Base-by-base conservation (phyloP, 495 filamentous ascomycete genomes). In the Aspergillus coremiiformis region DNA sequence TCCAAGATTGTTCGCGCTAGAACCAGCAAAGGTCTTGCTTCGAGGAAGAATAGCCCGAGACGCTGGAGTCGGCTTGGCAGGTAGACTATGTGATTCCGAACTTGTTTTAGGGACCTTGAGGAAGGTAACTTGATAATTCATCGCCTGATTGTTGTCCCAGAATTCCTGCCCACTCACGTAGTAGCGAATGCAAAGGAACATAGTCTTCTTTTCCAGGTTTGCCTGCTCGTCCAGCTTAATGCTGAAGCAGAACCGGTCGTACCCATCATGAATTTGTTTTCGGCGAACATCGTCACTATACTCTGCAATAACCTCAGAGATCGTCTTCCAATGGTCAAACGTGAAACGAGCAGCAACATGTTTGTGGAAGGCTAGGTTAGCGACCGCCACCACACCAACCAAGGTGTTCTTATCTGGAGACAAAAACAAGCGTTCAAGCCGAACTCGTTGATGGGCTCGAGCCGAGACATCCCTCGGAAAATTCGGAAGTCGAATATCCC, bases 301-400 rank as follows among this genome's bases (percentile, higher is more conserved):
- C 60, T 96, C 90, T 8, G 90, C 94, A 35, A 79, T 76, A 3
- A 98, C 86, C 64, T 98, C 93, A 1, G 93, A 98, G 3, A 90
- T 91, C 0, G 93, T 98, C 72, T 92, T 94, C 93, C 93, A 98
- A 64, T 91, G 90, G 67, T 98, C 93, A 49, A 97, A 80, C 0
- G 94, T 97, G 64, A 98, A 98, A 23, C 93, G 82, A 65, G 89
- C 90, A 19, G 85, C 81, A 33, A 98, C 91, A 9, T 72, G 64
- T 65, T 98, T 98, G 39, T 95, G 83, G 71, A 93, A 98, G 0
- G 90, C 81, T 17, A 97, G 68, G 65, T 98, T 98, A 58, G 86
- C 84, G 47, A 92, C 90, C 17, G 84, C 87, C 20, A 94, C 79
- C 15, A 80, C 82, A 11, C 93, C 94, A 51, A 95, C 74, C 57